phyloP scores from a whole-genome alignment of 345 rosid species.

The Noccaea bulbosa region DNA sequence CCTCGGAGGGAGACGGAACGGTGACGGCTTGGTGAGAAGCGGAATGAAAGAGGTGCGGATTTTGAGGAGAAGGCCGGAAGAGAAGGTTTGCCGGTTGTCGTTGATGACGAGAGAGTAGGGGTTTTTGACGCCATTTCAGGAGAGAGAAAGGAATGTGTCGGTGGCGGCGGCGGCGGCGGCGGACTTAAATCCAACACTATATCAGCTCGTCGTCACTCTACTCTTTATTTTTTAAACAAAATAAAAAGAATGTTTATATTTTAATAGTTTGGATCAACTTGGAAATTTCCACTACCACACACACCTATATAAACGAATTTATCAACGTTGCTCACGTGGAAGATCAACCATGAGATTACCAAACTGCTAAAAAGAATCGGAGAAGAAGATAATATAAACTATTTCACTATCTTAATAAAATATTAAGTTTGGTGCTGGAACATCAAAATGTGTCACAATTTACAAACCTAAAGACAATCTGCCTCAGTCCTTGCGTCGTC shows the following conservation, averaged over 20 bases:
- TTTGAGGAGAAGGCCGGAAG: constrained; percentile 26
- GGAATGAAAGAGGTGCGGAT: constrained; percentile 27
- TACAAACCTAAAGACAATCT: no score
- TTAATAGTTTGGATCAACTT: constrained; percentile 8
- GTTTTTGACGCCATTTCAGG: constrained; percentile 44
- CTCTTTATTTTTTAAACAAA: not conserved
- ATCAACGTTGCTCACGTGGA: no score
- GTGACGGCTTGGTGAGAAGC: constrained; percentile 27
- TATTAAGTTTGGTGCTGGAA: no score
- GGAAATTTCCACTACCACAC: not conserved
- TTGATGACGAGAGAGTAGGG: constrained; percentile 35
- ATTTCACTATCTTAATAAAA: no score
- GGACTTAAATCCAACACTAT: constrained; percentile 4
- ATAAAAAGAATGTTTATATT: not conserved
- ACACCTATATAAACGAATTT: no score
- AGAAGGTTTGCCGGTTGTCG: constrained; percentile 24
- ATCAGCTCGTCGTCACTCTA: constrained; percentile 18
- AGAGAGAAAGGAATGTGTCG: constrained; percentile 31
- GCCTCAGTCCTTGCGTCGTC: no score
- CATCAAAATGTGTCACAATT: no score
- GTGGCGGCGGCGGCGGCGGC: constrained; percentile 5
- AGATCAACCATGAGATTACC: no score
- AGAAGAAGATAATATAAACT: no score
- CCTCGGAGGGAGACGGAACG: constrained; percentile 25
- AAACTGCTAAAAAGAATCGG: no score